A percentile compares a stretch with the other conserved stretches of the same genome.
Evolutionary conservation across 1,139 yeast species (phyloP).

Genomic region (Protomyces pachydermus): DNA sequence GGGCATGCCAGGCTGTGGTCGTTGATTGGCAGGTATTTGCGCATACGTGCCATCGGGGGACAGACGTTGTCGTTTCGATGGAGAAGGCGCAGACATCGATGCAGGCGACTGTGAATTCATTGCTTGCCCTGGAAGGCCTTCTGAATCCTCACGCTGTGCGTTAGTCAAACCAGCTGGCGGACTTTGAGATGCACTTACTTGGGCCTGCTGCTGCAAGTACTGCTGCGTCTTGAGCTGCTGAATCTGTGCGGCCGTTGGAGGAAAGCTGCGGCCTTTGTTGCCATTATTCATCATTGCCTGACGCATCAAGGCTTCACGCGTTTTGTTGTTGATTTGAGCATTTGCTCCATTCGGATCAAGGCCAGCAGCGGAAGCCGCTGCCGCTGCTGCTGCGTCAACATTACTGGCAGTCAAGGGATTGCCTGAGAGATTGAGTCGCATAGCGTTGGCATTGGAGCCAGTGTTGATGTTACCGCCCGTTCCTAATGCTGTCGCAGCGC

Average conservation of each 20-base stretch:
- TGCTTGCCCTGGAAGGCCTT: neutral
- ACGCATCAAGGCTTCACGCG: slow-evolving; percentile 35
- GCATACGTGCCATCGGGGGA: slow-evolving; percentile 41
- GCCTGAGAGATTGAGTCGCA: slow-evolving; percentile 4
- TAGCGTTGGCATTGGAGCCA: neutral
- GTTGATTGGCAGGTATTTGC: slow-evolving; percentile 25
- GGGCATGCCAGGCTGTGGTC: slow-evolving; percentile 8
- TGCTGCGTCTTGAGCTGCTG: slow-evolving; percentile 29
- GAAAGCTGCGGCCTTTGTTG: slow-evolving; percentile 22
- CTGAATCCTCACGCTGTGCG: neutral
- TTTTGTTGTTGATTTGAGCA: slow-evolving; percentile 33
- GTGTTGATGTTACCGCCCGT: neutral
- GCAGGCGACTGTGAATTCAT: slow-evolving; percentile 26
- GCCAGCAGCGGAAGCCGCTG: neutral
- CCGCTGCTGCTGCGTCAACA: slow-evolving; percentile 6
- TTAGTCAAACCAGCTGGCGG: neutral
- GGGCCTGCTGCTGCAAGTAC: slow-evolving; percentile 36
- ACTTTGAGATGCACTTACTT: neutral
- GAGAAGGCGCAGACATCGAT: slow-evolving; percentile 35
- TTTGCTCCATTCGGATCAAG: slow-evolving; percentile 22
- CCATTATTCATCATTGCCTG: slow-evolving; percentile 35
- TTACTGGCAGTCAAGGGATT: neutral
- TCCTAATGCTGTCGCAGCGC: slow-evolving; percentile 3
- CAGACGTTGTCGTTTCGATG: slow-evolving; percentile 41
- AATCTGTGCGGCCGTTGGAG: slow-evolving; percentile 25